phyloP scores from a whole-genome alignment of 768 basidiomycete genomes.

The Lentinula detonsa region DNA sequence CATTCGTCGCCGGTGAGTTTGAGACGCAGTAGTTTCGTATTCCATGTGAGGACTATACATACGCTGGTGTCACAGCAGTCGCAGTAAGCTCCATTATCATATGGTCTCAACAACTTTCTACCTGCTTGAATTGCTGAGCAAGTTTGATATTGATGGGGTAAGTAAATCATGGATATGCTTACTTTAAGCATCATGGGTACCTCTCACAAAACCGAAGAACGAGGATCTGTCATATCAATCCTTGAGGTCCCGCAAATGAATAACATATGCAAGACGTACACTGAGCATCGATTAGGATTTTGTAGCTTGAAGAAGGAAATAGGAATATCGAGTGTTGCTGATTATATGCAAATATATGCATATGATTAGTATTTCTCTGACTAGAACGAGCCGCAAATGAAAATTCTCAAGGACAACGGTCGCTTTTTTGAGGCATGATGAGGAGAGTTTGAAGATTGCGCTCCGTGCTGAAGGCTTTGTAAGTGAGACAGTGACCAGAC shows the following conservation, averaged over 20 bases:
- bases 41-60: no score
- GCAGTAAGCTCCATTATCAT: background rate
- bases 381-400: no score
- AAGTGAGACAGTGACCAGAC: no score
- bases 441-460: no score
- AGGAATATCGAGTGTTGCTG: no score
- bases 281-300: background rate
- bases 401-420: no score
- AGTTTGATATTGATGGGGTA: background rate
- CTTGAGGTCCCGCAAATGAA: background rate
- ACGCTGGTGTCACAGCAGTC: background rate
- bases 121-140: background rate
- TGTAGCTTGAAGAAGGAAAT: background rate
- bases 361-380: no score
- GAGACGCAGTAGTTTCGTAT: no score
- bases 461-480: no score
- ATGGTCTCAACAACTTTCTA: background rate
- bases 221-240: slow-evolving; percentile 1
- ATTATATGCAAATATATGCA: no score
- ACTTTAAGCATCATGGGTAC: background rate
- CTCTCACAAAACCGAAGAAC: background rate
- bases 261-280: background rate
- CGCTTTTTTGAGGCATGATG: no score
- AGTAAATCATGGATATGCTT: background rate
- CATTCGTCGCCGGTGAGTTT: no score